Evolutionary conservation across 1,284 basidiomycete genomes (phyloP), one percentile per base, ranked within the genome.

Genomic region (Ustilago shanxiensis): DNA sequence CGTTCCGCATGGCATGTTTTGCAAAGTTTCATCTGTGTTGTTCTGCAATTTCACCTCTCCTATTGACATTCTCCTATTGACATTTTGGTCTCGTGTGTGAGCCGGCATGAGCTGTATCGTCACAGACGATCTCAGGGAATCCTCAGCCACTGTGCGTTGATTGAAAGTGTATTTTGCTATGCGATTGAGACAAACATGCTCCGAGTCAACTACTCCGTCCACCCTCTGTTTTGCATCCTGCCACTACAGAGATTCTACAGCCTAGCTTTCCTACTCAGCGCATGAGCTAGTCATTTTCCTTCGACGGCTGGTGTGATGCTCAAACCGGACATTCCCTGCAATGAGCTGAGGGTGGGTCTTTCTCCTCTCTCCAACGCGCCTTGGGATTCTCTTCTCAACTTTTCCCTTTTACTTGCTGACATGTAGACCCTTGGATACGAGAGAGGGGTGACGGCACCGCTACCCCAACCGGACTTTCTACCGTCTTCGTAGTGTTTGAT

Each of bases 341-440:
- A 45, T 2, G 39, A 26, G 22, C 24, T 39, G n/a, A 76, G 18
- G 0, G 47, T 55, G 5, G 76, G 72, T n/a, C 76, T 54, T 31
- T 78, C 76, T 3, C 72, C 66, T 10, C 72, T 49, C 33, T 78
- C 76, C 18, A 77, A 47, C 0, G 76, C 76, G 49, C 76, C 76
- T 41, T 78, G 76, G 29, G 35, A 49, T 28, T 78, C 76, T 9
- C 76, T 41, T 33, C 76, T 66, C 61, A 78, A 64, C 51, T 78
- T 78, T 26, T 78, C 72, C 44, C 72, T 51, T 45, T 74, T 78
- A 44, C 60, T 60, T 0, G 71, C 68, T 4, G 55, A 60, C 72
- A 81, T 77, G 52, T 81, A 81, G 11, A 79, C 77, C 13, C 79
- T 53, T 16, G 79, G 79, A 45, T 81, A 76, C 16, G 59, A 64